Conservation (phyloP, 345 rosid genomes). For the Euphorbia peplus region DNA sequence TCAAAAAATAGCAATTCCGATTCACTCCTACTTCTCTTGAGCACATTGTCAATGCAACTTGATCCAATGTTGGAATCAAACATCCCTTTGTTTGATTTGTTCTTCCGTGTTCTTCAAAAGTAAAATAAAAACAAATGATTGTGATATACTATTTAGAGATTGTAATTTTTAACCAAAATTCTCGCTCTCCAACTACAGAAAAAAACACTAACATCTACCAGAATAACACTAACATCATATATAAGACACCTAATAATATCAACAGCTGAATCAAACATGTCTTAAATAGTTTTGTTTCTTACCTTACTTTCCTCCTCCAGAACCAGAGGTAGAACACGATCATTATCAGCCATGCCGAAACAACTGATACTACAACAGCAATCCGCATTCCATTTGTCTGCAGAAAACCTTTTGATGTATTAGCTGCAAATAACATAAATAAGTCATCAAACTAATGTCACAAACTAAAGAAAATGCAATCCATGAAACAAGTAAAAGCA, state of each 20-base stretch:
- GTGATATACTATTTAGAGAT: neutral
- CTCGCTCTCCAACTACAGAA: neutral
- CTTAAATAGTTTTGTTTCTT: too few relatives aligned
- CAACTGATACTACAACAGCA: neutral
- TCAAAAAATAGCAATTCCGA: constrained; percentile 15
- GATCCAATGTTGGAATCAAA: neutral
- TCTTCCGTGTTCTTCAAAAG: neutral
- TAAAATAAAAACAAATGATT: neutral
- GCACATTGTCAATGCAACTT: too few relatives aligned
- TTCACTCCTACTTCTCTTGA: neutral
- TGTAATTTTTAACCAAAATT: neutral
- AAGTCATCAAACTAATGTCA: too few relatives aligned
- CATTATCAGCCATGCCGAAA: neutral
- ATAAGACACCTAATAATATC: too few relatives aligned
- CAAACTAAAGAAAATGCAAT: too few relatives aligned
- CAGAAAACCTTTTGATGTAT: neutral
- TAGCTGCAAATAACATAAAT: constrained; percentile 6
- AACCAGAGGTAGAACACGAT: neutral
- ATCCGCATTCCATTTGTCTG: neutral
- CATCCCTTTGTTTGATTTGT: neutral
- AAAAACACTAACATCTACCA: too few relatives aligned
- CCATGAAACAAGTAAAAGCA: neutral
- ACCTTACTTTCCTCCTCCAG: too few relatives aligned
- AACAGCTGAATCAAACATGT: too few relatives aligned
- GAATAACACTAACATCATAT: too few relatives aligned